A percentile compares a stretch with the other conserved stretches of the same genome.
Conservation (phyloP, 208 protist genomes). For the Trypanosoma brucei region DNA sequence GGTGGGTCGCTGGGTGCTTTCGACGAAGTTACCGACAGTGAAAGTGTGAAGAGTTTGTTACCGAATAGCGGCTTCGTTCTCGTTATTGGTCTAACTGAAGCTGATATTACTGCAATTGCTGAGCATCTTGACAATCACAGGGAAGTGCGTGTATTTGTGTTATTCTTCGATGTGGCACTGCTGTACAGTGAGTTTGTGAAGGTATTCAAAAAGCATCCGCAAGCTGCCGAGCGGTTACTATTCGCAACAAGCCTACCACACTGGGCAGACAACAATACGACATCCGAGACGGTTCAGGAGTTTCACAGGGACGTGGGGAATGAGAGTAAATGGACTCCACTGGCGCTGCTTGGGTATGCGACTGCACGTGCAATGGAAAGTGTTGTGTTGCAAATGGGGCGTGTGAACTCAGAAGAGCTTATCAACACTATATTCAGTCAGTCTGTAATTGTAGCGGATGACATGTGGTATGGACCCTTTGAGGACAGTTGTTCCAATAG, state of each 20-base stretch:
- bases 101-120: constrained; percentile 17
- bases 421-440: constrained; percentile 19
- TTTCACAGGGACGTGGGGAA: constrained; percentile 16
- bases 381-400: constrained; percentile 17
- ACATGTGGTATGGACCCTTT: constrained; percentile 30
- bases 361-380: constrained; percentile 2
- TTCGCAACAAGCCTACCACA: constrained; percentile 48
- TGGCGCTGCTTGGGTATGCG: constrained; percentile 15
- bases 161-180: constrained; percentile 29
- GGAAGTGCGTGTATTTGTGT: constrained; percentile 21
- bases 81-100: constrained; percentile 15
- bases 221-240: constrained; percentile 21
- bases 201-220: constrained; percentile 10
- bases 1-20: constrained; percentile 5
- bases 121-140: constrained; percentile 15
- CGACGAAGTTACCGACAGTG: neutral
- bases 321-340: constrained; percentile 3
- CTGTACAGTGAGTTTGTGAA: constrained; percentile 29
- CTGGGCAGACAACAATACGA: constrained; percentile 29
- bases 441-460: constrained; percentile 16
- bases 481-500: neutral
- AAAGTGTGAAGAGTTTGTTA: neutral
- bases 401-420: constrained; percentile 20
- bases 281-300: constrained; percentile 5
- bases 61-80: constrained; percentile 4